Base-by-base conservation (phyloP, 495 filamentous ascomycete species). In the Hypoxylon lenormandii region DNA sequence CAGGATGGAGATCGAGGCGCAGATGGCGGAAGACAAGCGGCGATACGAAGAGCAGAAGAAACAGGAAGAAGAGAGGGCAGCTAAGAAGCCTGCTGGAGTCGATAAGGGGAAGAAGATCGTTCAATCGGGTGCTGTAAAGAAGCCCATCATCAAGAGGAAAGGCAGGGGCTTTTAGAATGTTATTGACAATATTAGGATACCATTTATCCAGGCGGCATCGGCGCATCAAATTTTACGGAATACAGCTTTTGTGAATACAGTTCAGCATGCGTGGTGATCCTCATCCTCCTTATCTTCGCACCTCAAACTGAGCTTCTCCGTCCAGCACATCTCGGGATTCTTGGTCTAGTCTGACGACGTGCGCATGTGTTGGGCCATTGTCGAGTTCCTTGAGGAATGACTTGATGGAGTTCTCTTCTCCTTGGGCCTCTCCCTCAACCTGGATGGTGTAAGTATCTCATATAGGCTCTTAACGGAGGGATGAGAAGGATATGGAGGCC, bases 391-490 rank as follows among this genome's bases (percentile, higher is more conserved):
- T 88, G 10, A 97, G 75, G 50, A 96, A 89, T 21, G 86, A 83
- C 53, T 89, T 78, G 42, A 97, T 71, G 4, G 81, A 76, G 10
- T 86, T 81, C 8, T 87, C 82, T 12, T 84, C 78, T 30, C 94
- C 94, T 72, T 97, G 94, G 1, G 89, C 92, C 79, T 97, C 94
- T 40, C 94, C 94, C 75, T 90, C 88, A n/a, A 97, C 93, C 90
- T 95, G 64, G 26, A 12, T 57, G 6, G 19, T 50, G 40, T 64
- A 47, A 62, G 59, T 42, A 16, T 15, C 28, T 37, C 36, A 16
- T 42, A 16, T 13, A n/a, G n/a, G n/a, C 38, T 42, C 1, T 18
- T 21, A 42, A 42, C 12, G 1, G 12, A 6, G 13, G 8, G 6
- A 15, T 8, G 8, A 15, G 38, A 3, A 3, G 2, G 38, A 42